phyloP scores from a whole-genome alignment of 2,329 filamentous ascomycete genomes.

The Aspergillus brunneoviolaceus region DNA sequence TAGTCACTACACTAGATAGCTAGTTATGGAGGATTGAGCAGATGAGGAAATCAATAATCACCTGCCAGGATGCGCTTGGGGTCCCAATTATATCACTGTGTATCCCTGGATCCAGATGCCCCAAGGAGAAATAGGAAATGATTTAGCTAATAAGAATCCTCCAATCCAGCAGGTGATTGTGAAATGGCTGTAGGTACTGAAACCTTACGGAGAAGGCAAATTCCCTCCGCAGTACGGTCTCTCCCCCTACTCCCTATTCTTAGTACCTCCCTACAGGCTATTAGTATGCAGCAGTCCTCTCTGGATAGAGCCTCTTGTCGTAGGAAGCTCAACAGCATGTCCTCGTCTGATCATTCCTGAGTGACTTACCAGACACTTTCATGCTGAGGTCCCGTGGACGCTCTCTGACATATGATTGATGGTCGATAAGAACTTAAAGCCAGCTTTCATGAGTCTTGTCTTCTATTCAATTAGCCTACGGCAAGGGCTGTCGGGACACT shows the following conservation, averaged over 20 bases:
- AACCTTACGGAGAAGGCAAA: background rate
- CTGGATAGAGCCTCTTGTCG: background rate
- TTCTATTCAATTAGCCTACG: background rate
- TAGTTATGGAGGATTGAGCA: background rate
- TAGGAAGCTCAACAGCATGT: background rate
- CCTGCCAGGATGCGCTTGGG: background rate
- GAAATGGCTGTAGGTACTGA: background rate
- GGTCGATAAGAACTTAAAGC: background rate
- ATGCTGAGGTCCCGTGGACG: background rate
- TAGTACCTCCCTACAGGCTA: background rate
- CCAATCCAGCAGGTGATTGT: background rate
- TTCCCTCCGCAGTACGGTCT: background rate
- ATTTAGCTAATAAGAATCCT: background rate
- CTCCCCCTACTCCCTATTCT: too few relatives aligned
- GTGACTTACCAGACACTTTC: background rate
- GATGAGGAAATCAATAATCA: background rate
- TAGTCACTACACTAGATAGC: too few relatives aligned
- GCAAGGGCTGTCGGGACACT: background rate
- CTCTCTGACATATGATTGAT: background rate
- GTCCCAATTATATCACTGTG: background rate
- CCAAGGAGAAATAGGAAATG: background rate
- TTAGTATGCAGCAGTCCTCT: background rate
- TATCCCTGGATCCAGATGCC: background rate
- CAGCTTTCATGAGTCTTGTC: background rate
- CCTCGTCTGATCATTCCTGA: background rate